Percentiles rank a stretch among this genome's conserved stretches.
Evolutionary conservation across 805 yeast species (phyloP).

Genomic region (Gaillardinia entomophila): DNA sequence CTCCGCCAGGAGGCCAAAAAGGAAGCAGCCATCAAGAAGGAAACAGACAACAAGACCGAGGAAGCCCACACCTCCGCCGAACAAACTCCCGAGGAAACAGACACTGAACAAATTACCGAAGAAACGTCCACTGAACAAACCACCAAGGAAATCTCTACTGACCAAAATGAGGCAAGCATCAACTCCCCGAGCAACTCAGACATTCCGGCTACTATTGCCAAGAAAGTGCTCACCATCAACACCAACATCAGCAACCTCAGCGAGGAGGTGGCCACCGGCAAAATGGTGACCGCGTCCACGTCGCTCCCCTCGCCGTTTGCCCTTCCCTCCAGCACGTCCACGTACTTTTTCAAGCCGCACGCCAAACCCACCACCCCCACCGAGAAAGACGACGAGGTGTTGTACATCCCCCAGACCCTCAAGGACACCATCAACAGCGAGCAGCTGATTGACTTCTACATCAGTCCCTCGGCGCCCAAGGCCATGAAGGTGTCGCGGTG

Average conservation of each 20-base stretch:
- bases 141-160: too few species aligned
- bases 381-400: constrained; percentile 10
- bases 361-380: constrained; percentile 7
- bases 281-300: constrained; percentile 11
- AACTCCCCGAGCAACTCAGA: constrained; percentile 1
- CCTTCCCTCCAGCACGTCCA: constrained; percentile 39
- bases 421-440: constrained; percentile 35
- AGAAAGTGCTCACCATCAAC: constrained; percentile 9
- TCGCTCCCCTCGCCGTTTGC: constrained; percentile 36
- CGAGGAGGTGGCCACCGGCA: constrained; percentile 2
- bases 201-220: constrained; percentile 3
- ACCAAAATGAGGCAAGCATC: too few species aligned
- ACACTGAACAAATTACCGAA: background rate
- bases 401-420: constrained; percentile 30
- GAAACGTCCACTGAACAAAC: constrained; percentile 2
- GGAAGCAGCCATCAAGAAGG: too few species aligned
- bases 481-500: constrained; percentile 36
- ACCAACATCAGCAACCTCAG: constrained; percentile 8
- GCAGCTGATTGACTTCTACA: constrained; percentile 30
- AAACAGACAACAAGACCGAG: too few species aligned
- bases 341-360: constrained; percentile 32
- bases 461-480: constrained; percentile 28
- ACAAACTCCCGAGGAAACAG: background rate
- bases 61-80: background rate
- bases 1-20: too few species aligned